Evolutionary conservation across 2,329 filamentous ascomycete genomes (phyloP), one percentile per base, ranked within the genome.

Genomic region (Aspergillus neoniger): DNA sequence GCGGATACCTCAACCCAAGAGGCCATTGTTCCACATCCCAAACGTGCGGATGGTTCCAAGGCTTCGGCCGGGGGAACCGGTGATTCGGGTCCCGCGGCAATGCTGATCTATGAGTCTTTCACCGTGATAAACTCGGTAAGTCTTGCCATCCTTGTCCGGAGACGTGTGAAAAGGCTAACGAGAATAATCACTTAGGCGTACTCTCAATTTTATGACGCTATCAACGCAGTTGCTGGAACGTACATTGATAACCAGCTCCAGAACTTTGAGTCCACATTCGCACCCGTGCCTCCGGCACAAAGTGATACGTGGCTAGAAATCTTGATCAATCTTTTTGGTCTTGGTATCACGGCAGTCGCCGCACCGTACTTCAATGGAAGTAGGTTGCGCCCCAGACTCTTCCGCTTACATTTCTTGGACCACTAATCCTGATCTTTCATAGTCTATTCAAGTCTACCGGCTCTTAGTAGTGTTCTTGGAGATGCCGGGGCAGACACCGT

Each of bases 51-150:
- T 21, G 3, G 6, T 39, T 28, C 8, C n/a, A 52, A 2, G 50
- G 32, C 32, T 52, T 39, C 32, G 50, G 50, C 5, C 3, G n/a
- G 7, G 17, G 23, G 44, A 14, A 39, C 5, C 32, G 50, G 50
- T 10, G 50, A 30, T 25, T 52, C 50, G 19, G 50, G 50, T 23
- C 1, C 50, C 2, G 50, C 50, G 4, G 50, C 50, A 14, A 52
- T 41, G 50, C 0, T 41, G 32, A 41, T 53, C 50, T 39, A 53
- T 53, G 1, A 53, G 1, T 53, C 50, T 25, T 3, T 53, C 14
- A 41, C 50, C 1, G 32, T 39, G 25, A 53, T 53, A 32, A 53
- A 53, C 50, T 23, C 30, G 32, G 50, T 53, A 25, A 53, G 50
- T 5, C 14, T 17, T 4, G 15, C 2, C 9, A 19, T 5, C 19